Conservation (phyloP, 2,329 filamentous ascomycete species). For the Rosellinia necatrix region DNA sequence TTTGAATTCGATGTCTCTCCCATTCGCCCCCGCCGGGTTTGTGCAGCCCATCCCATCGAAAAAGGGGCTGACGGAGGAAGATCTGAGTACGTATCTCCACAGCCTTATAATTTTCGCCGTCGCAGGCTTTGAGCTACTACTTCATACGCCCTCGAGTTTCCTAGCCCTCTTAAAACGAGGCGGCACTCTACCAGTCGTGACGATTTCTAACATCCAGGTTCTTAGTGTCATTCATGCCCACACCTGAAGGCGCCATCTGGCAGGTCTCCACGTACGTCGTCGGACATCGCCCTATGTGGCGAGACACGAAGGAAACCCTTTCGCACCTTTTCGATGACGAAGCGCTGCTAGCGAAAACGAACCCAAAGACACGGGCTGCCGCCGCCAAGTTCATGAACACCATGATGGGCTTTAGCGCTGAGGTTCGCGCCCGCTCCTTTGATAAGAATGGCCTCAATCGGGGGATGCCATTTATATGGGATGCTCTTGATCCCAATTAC, state of each 20-base stretch:
- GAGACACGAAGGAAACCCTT: constrained; percentile 44
- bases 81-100: constrained; percentile 4
- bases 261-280: constrained; percentile 45
- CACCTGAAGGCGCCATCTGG: constrained; percentile 39
- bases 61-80: constrained; percentile 44
- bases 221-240: constrained; percentile 43
- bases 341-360: constrained; percentile 41
- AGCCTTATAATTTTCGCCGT: no score
- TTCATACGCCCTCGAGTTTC: no score
- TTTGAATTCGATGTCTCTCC: constrained; percentile 43
- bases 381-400: constrained; percentile 42
- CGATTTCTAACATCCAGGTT: neutral
- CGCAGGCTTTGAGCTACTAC: no score
- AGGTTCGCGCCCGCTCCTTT: constrained; percentile 45
- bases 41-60: constrained; percentile 44
- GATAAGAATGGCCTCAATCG: constrained; percentile 47
- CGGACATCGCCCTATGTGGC: constrained; percentile 48
- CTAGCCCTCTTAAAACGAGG: no score
- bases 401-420: constrained; percentile 46
- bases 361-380: constrained; percentile 40
- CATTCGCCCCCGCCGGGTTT: constrained; percentile 48
- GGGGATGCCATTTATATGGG: constrained; percentile 53
- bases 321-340: constrained; percentile 47
- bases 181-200: neutral
- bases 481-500: constrained; percentile 26